phyloP scores from a whole-genome alignment of 495 filamentous ascomycete genomes.

The Jackrogersella minutella region DNA sequence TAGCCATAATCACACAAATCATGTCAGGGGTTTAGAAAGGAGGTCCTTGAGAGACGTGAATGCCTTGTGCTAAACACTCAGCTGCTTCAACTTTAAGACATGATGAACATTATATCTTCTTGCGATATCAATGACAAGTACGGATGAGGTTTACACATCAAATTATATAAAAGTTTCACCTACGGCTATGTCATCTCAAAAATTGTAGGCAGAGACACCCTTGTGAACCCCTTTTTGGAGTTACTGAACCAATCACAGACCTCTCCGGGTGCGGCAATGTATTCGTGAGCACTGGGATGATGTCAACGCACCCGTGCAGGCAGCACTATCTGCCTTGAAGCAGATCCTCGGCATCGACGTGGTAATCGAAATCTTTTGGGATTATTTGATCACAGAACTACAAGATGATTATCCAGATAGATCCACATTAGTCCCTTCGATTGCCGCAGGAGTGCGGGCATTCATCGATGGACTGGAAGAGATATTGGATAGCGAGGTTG shows the following conservation, averaged over 20 bases:
- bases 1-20: not conserved
- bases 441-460: slow-evolving; percentile 39
- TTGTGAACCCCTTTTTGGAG: not conserved
- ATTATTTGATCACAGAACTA: slow-evolving; percentile 40
- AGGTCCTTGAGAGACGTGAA: not conserved
- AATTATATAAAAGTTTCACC: not conserved
- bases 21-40: not conserved
- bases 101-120: no score
- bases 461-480: slow-evolving; percentile 42
- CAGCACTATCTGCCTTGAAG: slow-evolving; percentile 29
- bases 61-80: slow-evolving; percentile 10
- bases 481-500: slow-evolving; percentile 45
- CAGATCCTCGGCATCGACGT: slow-evolving; percentile 45
- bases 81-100: no score
- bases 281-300: slow-evolving; percentile 51
- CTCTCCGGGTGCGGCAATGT: slow-evolving; percentile 46
- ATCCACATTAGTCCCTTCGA: slow-evolving; percentile 36
- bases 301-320: slow-evolving; percentile 36
- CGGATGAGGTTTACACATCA: not conserved
- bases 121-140: not conserved
- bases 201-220: not conserved
- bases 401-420: slow-evolving; percentile 46
- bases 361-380: slow-evolving; percentile 47
- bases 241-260: slow-evolving; percentile 33
- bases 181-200: slow-evolving; percentile 4